Percentiles rank a stretch among this genome's conserved stretches.
Evolutionary conservation across 1,284 basidiomycete genomes (phyloP).

Genomic region (Apiotrichum sp.): DNA sequence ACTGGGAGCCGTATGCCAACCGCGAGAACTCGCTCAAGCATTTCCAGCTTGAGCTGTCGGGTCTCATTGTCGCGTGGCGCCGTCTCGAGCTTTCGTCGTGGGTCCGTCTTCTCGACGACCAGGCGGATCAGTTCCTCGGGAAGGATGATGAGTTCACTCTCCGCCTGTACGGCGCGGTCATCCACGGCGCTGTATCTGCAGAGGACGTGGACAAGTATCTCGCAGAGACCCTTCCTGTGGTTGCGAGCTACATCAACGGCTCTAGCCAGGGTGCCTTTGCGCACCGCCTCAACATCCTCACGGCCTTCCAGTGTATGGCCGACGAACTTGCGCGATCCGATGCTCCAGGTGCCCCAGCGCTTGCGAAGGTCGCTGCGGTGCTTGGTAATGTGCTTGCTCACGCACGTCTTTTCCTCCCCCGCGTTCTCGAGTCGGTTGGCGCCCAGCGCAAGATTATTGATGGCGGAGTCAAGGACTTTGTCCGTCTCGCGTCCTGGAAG

Average conservation of each 20-base stretch:
- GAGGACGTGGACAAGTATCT: conserved; percentile 48
- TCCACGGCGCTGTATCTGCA: conserved; percentile 60
- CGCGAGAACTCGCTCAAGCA: conserved; percentile 69
- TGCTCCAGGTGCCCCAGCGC: conserved; percentile 47
- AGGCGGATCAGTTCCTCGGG: conserved; percentile 58
- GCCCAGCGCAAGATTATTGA: conserved; percentile 64
- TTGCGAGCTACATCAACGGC: conserved; percentile 74
- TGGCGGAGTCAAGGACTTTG: conserved; percentile 73
- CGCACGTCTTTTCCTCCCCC: conserved; percentile 60
- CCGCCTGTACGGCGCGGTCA: conserved; percentile 72
- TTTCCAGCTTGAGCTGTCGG: conserved; percentile 62
- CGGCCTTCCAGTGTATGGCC: conserved; percentile 58
- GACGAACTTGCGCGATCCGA: conserved; percentile 16
- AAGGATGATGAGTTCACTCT: conserved; percentile 85
- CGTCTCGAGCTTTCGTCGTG: conserved; percentile 83
- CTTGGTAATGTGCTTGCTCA: conserved; percentile 63
- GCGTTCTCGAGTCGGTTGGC: conserved; percentile 54
- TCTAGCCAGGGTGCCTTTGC: conserved; percentile 78
- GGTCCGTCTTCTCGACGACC: conserved; percentile 71
- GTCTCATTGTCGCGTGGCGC: conserved; percentile 83
- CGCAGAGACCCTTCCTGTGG: conserved; percentile 63
- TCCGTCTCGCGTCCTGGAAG: conserved; percentile 97
- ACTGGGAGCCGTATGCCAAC: conserved; percentile 96
- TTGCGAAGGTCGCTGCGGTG: conserved; percentile 55
- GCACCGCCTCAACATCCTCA: conserved; percentile 63